Percentiles rank a stretch among this genome's conserved stretches.
Conservation (phyloP, 108 stramenopile genomes). For the Cyclotella choctawhatcheeana region DNA sequence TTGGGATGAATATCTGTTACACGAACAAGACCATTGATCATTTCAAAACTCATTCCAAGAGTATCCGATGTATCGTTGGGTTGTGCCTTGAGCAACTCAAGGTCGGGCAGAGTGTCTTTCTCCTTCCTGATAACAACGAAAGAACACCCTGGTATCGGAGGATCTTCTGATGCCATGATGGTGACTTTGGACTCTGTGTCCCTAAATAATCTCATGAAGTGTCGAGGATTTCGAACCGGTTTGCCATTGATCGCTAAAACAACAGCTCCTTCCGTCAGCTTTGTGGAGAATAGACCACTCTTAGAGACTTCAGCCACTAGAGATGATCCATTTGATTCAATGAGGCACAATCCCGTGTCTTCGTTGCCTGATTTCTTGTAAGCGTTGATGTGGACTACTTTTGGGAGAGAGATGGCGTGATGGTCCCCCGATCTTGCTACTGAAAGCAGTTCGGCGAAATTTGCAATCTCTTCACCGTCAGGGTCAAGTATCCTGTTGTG, state of each 20-base stretch:
- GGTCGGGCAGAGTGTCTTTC: not conserved
- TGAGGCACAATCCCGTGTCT: slow-evolving; percentile 32
- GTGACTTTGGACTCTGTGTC: slow-evolving; percentile 17
- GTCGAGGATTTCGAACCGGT: slow-evolving; percentile 27
- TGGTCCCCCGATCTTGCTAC: slow-evolving; percentile 24
- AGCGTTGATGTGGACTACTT: slow-evolving; percentile 12
- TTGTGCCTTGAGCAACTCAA: not conserved
- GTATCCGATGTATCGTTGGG: not conserved
- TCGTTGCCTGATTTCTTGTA: slow-evolving; percentile 18
- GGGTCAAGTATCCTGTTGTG: slow-evolving; percentile 1
- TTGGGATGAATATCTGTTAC: slow-evolving; percentile 11
- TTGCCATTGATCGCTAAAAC: slow-evolving; percentile 35
- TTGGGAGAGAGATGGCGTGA: not conserved
- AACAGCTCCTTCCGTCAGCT: slow-evolving; percentile 29
- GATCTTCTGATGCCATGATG: slow-evolving; percentile 24
- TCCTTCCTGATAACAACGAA: slow-evolving; percentile 24
- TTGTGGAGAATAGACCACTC: slow-evolving; percentile 15
- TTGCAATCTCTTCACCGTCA: slow-evolving; percentile 18
- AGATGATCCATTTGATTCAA: slow-evolving; percentile 28
- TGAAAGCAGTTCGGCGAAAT: slow-evolving; percentile 24
- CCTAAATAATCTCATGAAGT: slow-evolving; percentile 31
- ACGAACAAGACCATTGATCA: slow-evolving; percentile 25
- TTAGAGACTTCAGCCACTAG: slow-evolving; percentile 36
- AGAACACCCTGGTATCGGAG: slow-evolving; percentile 25
- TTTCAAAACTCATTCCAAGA: slow-evolving; percentile 24